Percentiles rank a stretch among this genome's conserved stretches.
Evolutionary conservation across 176 grass and related monocot species (phyloP).

Genomic region (Pharus latifolius): DNA sequence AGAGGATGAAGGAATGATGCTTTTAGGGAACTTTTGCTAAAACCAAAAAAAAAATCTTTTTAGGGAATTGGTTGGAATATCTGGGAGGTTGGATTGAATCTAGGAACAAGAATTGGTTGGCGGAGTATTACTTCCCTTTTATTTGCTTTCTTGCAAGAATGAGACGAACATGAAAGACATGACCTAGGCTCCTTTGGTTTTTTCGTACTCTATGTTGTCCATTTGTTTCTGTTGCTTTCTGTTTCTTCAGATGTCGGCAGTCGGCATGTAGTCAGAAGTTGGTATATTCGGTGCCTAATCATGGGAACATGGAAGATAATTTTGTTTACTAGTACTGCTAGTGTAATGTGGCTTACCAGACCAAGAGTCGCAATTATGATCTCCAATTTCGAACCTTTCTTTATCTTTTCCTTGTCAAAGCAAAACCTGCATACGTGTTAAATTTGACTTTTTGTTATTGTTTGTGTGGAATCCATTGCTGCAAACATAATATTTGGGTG

Average conservation of each 20-base stretch:
- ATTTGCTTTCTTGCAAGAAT: neutral
- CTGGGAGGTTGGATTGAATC: neutral
- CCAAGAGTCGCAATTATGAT: no score
- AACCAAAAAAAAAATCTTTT: no score
- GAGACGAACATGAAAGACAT: neutral
- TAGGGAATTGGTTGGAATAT: neutral
- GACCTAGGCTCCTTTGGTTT: neutral
- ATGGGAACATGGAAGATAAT: no score
- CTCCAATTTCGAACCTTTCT: no score
- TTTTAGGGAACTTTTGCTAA: no score
- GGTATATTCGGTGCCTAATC: no score
- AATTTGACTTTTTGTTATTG: no score
- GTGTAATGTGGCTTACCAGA: no score
- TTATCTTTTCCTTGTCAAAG: no score
- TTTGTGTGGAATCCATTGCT: neutral
- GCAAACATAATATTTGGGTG: neutral
- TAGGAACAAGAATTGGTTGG: neutral
- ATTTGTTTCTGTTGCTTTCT: neutral
- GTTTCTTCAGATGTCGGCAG: conserved; percentile 11
- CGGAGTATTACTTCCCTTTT: neutral
- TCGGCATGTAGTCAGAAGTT: no score
- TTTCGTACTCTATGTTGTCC: neutral
- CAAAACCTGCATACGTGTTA: neutral
- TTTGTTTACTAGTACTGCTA: no score
- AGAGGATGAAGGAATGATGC: neutral